phyloP scores from a whole-genome alignment of 768 basidiomycete species.

The Lactarius psammicola region DNA sequence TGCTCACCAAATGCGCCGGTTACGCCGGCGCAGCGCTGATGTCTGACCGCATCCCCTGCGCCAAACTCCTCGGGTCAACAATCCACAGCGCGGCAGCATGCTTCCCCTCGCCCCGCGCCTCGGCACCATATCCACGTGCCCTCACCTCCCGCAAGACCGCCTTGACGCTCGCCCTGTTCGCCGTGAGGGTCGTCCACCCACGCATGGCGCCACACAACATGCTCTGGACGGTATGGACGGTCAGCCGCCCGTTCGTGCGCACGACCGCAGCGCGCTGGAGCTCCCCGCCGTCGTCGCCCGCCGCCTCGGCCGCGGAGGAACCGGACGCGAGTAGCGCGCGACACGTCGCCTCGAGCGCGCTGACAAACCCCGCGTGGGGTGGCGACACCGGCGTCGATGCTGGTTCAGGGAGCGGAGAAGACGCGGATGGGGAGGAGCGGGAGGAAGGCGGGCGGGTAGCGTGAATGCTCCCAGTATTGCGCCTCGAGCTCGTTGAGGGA shows the following conservation, averaged over 20 bases:
- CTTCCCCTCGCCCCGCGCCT: slow-evolving; percentile 14
- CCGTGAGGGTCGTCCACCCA: slow-evolving; percentile 86
- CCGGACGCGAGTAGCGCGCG: slow-evolving; percentile 48
- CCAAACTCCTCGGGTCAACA: slow-evolving; percentile 76
- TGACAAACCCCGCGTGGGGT: slow-evolving; percentile 7
- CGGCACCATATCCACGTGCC: slow-evolving; percentile 33
- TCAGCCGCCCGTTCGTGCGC: slow-evolving; percentile 57
- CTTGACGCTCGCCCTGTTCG: slow-evolving; percentile 75
- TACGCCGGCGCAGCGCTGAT: slow-evolving; percentile 18
- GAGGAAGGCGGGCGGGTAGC: slow-evolving; percentile 53
- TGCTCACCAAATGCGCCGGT: slow-evolving; percentile 1
- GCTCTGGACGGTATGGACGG: slow-evolving; percentile 74
- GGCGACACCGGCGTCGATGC: slow-evolving; percentile 4
- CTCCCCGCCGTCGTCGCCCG: slow-evolving; percentile 36
- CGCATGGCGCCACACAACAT: slow-evolving; percentile 64
- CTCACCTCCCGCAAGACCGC: slow-evolving; percentile 70
- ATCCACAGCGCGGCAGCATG: slow-evolving; percentile 57
- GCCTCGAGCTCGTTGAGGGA: slow-evolving; percentile 53
- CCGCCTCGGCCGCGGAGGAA: slow-evolving; percentile 6
- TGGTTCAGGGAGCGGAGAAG: slow-evolving; percentile 40
- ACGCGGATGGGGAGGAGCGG: slow-evolving; percentile 58
- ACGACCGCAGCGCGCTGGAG: slow-evolving; percentile 55
- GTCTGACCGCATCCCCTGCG: slow-evolving; percentile 53
- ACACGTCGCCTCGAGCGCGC: slow-evolving; percentile 38
- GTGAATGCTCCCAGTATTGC: slow-evolving; percentile 65